A percentile compares a stretch with the other conserved stretches of the same genome.
These are phyloP conservation scores for Chlorella sorokiniana DNA, from an alignment of 139 green algal species.

Conservation along the genomic window DNA sequence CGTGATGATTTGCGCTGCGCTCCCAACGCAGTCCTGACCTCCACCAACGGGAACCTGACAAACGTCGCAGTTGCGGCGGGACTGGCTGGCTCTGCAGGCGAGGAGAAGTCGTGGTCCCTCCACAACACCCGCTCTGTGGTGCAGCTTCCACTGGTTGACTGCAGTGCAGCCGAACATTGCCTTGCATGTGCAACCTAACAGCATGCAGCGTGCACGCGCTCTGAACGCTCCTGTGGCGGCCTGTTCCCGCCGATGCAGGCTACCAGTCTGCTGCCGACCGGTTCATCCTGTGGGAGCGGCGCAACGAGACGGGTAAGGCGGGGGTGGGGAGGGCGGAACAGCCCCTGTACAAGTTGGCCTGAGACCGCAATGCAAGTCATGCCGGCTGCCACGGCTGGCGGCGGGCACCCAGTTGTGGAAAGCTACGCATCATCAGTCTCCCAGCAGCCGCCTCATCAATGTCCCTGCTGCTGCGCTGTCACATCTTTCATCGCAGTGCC, in stretches of 20 bases:
- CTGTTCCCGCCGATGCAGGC: neutral
- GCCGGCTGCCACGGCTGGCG: no score
- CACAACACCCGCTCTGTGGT: no score
- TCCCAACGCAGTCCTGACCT: neutral
- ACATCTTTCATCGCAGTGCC: slow-evolving; percentile 4
- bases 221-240: neutral
- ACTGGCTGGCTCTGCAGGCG: slow-evolving; percentile 24
- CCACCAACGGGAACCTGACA: slow-evolving; percentile 32
- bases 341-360: no score
- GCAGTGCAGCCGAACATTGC: no score
- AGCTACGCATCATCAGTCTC: no score
- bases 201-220: no score
- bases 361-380: no score
- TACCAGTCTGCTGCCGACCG: slow-evolving; percentile 32
- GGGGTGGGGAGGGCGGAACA: no score
- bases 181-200: neutral
- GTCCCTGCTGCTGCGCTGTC: neutral
- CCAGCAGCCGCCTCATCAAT: neutral
- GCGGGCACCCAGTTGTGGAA: no score
- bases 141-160: no score
- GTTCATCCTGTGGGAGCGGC: slow-evolving; percentile 32
- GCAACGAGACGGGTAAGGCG: slow-evolving; percentile 16
- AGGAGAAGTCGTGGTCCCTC: no score
- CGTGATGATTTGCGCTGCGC: neutral
- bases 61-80: slow-evolving; percentile 8